phyloP scores from a whole-genome alignment of 2,329 filamentous ascomycete species.

The Cadophora sp. region DNA sequence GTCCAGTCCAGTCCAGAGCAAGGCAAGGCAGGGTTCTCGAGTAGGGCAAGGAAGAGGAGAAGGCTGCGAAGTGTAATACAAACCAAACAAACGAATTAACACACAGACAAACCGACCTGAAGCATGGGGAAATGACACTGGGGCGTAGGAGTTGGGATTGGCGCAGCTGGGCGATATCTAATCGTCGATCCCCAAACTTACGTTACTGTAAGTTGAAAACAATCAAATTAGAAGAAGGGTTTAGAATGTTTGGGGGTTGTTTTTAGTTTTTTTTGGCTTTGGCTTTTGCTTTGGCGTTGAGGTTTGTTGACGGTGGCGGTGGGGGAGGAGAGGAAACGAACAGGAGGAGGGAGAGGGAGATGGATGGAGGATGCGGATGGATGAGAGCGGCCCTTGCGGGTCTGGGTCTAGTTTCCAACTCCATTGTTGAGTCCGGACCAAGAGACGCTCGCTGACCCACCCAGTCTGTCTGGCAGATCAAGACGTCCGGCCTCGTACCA shows the following conservation, averaged over 20 bases:
- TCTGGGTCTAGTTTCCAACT: too few relatives aligned
- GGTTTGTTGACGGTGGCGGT: neutral
- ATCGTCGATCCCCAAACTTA: slow-evolving; percentile 7
- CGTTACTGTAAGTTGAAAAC: neutral
- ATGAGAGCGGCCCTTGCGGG: slow-evolving; percentile 2
- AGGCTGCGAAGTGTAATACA: slow-evolving; percentile 13
- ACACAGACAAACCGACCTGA: neutral
- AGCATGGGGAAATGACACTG: neutral
- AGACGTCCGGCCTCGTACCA: slow-evolving; percentile 4
- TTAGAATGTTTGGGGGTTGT: neutral
- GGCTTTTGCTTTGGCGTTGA: neutral
- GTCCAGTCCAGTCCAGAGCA: too few relatives aligned
- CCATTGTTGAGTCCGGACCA: slow-evolving; percentile 20
- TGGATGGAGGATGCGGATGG: slow-evolving; percentile 7
- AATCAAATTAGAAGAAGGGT: neutral
- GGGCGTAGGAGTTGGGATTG: neutral
- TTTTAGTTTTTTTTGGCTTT: slow-evolving; percentile 5
- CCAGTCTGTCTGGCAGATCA: slow-evolving; percentile 3
- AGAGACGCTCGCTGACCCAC: slow-evolving; percentile 10
- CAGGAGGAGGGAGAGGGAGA: neutral
- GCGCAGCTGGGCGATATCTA: neutral
- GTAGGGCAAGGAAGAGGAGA: neutral
- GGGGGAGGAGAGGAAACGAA: neutral
- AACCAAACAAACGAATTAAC: neutral
- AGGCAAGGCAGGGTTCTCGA: too few relatives aligned